phyloP scores from a whole-genome alignment of 192 early-diverging fungal genomes.

The Podila epigama region DNA sequence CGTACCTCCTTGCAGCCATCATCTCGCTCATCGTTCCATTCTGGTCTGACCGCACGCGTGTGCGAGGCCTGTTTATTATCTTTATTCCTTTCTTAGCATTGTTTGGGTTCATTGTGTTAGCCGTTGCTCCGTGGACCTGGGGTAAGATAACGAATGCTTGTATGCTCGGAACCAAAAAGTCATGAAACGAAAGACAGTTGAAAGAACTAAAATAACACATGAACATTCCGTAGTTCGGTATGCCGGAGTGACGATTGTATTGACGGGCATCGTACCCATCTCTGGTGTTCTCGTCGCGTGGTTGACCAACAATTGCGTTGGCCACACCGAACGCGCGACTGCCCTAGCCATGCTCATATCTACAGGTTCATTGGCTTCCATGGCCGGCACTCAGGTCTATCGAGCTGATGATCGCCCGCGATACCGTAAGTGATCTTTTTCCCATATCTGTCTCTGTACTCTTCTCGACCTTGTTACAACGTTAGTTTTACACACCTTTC shows the following conservation, averaged over 20 bases:
- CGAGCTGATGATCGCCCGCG: constrained; percentile 56
- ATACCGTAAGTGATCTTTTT: constrained; percentile 32
- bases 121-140: constrained; percentile 27
- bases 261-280: constrained; percentile 24
- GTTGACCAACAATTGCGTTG: constrained; percentile 67
- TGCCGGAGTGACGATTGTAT: constrained; percentile 1
- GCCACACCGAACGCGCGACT: constrained; percentile 66
- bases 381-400: constrained; percentile 70
- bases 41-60: constrained; percentile 57
- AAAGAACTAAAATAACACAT: no score
- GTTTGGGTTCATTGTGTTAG: constrained; percentile 56
- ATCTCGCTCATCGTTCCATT: constrained; percentile 56
- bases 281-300: constrained; percentile 42
- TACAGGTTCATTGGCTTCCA: constrained; percentile 56
- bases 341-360: constrained; percentile 58
- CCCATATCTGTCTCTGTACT: no score
- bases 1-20: constrained; percentile 36
- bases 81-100: constrained; percentile 27
- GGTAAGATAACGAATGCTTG: constrained; percentile 16
- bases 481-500: no score
- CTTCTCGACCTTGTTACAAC: no score
- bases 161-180: no score
- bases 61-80: constrained; percentile 52
- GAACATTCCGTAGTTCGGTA: constrained; percentile 20
- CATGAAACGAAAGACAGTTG: no score